Base-by-base conservation (phyloP, 805 yeast species). In the Teunomyces atbi region DNA sequence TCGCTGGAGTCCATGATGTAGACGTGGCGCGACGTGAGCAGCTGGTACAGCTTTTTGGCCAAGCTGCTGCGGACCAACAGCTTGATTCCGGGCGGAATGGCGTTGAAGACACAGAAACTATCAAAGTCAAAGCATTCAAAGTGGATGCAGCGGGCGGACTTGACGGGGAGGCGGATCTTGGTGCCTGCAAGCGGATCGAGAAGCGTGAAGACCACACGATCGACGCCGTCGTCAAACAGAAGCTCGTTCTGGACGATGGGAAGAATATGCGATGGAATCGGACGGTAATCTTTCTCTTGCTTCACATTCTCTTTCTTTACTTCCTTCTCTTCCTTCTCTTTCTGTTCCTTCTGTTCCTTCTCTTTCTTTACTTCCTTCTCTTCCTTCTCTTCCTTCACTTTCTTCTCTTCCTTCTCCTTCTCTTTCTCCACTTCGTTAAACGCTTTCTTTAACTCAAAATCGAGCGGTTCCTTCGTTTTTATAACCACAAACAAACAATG, bases 101-200 rank as follows among this genome's bases (percentile, higher is more conserved):
- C 65, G 49, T 71, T 66, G 49, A 70, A 70, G 13, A 61, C 45
- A 51, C 77, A 73, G 45, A 73, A 73, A 33, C 56, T 69, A 10
- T 70, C 69, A 43, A 64, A 69, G 47, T 73, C 77, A 55, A 73
- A 73, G 53, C 77, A 72, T 56, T 70, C 76, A 50, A 72, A 71
- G 50, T 73, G 77, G 26, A 52, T 52, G 50, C 77, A 73, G 0
- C 48, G 45, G 6, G 53, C 49, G 5, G 76, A 63, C 53, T 71
- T 73, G 7, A 73, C 68, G 2, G 77, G 77, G 6, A 73, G 55
- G 34, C 55, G 50, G 32, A 73, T 72, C 45, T 61, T 69, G 29
- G 68, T 62, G 19, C 68, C 69, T 23, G 66, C 59, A n/a, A 69
- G 53, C 3, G 77, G 77, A 48, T 73, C 77, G 37, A 66, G 56